Evolutionary conservation across 2,329 filamentous ascomycete genomes (phyloP).

Genomic region (Didymella pinodella): DNA sequence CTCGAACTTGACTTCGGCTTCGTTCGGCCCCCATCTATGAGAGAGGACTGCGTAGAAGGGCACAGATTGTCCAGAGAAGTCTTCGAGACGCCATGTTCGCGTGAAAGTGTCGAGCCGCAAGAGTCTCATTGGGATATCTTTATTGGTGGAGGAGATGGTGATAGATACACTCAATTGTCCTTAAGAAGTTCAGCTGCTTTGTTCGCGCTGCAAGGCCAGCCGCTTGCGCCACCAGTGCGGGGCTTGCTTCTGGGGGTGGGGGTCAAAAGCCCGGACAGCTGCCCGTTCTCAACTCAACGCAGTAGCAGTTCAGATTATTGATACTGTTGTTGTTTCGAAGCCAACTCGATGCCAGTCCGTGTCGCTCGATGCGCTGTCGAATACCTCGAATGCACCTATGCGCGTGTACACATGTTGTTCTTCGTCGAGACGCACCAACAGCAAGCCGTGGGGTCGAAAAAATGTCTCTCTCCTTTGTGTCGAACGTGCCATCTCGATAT

Average conservation of each 20-base stretch:
- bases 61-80: background rate
- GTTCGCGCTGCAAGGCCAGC: background rate
- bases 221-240: background rate
- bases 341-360: conserved; percentile 2
- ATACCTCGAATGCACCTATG: conserved; percentile 12
- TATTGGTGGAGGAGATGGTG: too few species aligned
- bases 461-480: conserved; percentile 6
- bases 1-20: background rate
- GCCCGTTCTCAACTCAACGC: background rate
- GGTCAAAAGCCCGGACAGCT: background rate
- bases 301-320: background rate
- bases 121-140: background rate
- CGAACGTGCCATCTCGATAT: conserved; percentile 2
- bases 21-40: background rate
- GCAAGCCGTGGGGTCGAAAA: conserved; percentile 14
- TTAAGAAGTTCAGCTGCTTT: too few species aligned
- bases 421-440: background rate
- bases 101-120: background rate
- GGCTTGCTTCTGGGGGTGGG: background rate
- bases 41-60: background rate
- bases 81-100: background rate
- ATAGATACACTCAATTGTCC: too few species aligned
- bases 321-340: background rate
- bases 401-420: conserved; percentile 2
- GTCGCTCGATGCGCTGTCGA: background rate